Evolutionary conservation across 2,329 filamentous ascomycete genomes (phyloP).

Genomic region (Orbilia ellipsospora): DNA sequence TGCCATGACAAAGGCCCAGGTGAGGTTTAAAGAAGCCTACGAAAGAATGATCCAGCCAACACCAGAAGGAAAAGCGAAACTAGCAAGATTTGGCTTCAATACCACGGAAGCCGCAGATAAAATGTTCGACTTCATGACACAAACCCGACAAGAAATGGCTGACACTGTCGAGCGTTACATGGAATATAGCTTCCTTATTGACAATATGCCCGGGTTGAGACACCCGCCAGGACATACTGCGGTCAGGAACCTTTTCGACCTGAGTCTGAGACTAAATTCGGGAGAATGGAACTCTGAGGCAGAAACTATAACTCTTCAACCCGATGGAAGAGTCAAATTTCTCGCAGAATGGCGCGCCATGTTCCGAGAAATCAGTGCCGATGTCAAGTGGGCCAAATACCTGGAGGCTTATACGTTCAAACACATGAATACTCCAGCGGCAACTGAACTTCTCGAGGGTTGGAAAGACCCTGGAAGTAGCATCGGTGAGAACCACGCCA

Average conservation of each 20-base stretch:
- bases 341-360: conserved; percentile 6
- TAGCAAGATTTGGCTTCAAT: neutral
- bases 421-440: conserved; percentile 1
- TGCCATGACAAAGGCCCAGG: neutral
- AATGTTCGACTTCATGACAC: neutral
- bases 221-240: neutral
- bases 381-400: neutral
- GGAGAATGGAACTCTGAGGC: neutral
- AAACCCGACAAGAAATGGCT: neutral
- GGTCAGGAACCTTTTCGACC: neutral
- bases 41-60: conserved; percentile 1
- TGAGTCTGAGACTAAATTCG: conserved; percentile 4
- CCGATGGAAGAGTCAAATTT: neutral
- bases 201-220: neutral
- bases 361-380: neutral
- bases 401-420: neutral
- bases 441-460: conserved; percentile 4
- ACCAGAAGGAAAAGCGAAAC: conserved; percentile 3
- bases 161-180: neutral
- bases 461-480: conserved; percentile 7
- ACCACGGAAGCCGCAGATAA: neutral
- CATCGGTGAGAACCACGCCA: neutral
- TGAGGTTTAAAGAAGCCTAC: neutral
- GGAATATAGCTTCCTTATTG: neutral
- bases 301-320: neutral